Conservation (phyloP, 768 basidiomycete species). For the Mycena vitilis region DNA sequence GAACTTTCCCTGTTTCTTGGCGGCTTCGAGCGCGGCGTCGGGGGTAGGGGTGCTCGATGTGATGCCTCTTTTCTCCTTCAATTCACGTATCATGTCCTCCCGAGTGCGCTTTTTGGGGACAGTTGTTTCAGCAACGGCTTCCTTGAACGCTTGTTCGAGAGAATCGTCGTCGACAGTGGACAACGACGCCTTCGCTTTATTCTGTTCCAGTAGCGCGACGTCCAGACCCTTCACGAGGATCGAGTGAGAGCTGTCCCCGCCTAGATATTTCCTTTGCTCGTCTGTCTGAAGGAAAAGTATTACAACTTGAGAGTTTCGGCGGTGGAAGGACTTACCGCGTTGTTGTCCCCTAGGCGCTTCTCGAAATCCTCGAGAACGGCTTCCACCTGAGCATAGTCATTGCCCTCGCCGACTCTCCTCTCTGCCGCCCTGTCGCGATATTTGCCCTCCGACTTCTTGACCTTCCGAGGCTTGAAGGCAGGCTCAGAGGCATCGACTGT, state of each 20-base stretch:
- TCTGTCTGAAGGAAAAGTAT: constrained; percentile 62
- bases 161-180: constrained; percentile 80
- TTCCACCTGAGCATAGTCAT: constrained; percentile 87
- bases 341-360: constrained; percentile 67
- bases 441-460: constrained; percentile 68
- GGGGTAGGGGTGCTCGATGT: constrained; percentile 43
- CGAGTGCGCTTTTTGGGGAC: constrained; percentile 74
- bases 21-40: constrained; percentile 56
- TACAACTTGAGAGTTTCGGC: background rate
- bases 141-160: constrained; percentile 80
- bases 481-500: constrained; percentile 64
- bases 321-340: constrained; percentile 57
- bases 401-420: constrained; percentile 70
- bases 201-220: constrained; percentile 85
- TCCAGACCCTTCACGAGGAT: constrained; percentile 93
- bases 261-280: constrained; percentile 79
- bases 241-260: constrained; percentile 87
- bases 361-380: constrained; percentile 88
- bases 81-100: constrained; percentile 77
- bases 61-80: constrained; percentile 72
- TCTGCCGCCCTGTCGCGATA: constrained; percentile 86
- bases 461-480: constrained; percentile 84
- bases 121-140: constrained; percentile 48
- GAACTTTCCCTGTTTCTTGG: constrained; percentile 63
- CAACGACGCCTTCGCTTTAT: constrained; percentile 73